Conservation (phyloP, 225 moss, liverwort and hornwort genomes). For the Pseudisothecium myosuroides region DNA sequence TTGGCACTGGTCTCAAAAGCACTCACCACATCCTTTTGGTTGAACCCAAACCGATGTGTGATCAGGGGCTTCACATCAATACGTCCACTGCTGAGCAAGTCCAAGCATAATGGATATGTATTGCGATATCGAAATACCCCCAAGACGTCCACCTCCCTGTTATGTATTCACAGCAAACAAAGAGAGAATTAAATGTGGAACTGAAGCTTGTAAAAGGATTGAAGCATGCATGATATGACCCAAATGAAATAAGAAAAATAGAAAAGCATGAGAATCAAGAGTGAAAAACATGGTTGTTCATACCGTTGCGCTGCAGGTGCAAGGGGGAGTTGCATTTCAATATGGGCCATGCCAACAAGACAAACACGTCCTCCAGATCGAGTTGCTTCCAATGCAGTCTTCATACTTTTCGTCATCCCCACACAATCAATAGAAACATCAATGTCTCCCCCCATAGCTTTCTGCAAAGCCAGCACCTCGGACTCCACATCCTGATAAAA, state of each 20-base stretch:
- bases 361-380: conserved; percentile 65
- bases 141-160: conserved; percentile 70
- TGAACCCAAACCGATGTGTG: conserved; percentile 73
- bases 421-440: conserved; percentile 74
- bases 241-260: not conserved
- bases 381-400: conserved; percentile 55
- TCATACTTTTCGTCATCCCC: conserved; percentile 79
- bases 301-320: conserved; percentile 48
- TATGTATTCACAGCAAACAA: not conserved
- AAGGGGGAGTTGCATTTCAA: conserved; percentile 64
- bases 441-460: conserved; percentile 41
- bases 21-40: conserved; percentile 63
- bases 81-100: conserved; percentile 54
- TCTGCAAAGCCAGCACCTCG: conserved; percentile 51
- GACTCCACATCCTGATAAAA: conserved; percentile 54
- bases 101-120: conserved; percentile 84
- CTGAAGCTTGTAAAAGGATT: not conserved
- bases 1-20: conserved; percentile 75
- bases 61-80: conserved; percentile 69
- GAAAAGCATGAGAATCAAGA: not conserved
- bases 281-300: not conserved
- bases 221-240: not conserved
- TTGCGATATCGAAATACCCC: conserved; percentile 84
- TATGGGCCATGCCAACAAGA: conserved; percentile 83
- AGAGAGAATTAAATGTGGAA: not conserved